Conservation (phyloP, 2,329 filamentous ascomycete genomes). For the Didymella pomorum region DNA sequence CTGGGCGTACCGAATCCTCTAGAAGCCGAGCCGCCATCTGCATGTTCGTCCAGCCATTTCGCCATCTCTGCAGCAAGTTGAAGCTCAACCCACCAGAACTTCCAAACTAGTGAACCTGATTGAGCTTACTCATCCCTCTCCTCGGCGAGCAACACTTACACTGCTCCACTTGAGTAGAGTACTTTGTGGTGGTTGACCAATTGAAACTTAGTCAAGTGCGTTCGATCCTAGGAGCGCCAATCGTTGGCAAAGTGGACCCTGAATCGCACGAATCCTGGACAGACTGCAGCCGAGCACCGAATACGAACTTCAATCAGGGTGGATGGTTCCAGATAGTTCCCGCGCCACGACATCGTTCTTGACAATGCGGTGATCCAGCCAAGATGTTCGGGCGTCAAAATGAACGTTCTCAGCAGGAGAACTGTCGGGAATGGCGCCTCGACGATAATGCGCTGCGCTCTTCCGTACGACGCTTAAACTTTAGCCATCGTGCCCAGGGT, state of each 20-base stretch:
- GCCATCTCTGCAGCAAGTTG: neutral
- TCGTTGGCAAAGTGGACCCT: conserved; percentile 5
- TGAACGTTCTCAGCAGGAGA: neutral
- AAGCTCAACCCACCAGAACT: neutral
- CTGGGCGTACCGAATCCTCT: neutral
- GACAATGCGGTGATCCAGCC: neutral
- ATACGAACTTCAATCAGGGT: neutral
- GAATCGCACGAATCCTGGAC: conserved; percentile 2
- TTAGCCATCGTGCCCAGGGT: neutral
- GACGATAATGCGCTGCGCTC: neutral
- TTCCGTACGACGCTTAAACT: neutral
- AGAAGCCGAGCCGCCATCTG: neutral
- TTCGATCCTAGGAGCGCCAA: conserved; percentile 27
- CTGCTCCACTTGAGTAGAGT: conserved; percentile 1
- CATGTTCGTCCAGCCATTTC: neutral
- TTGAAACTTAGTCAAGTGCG: neutral
- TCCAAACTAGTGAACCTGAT: neutral
- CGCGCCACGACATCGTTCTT: neutral
- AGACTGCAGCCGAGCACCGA: neutral
- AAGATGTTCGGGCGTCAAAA: neutral
- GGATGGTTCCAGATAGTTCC: neutral
- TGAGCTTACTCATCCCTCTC: neutral
- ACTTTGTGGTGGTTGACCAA: conserved; percentile 2
- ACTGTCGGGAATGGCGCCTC: neutral
- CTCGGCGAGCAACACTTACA: conserved; percentile 1